Percentiles rank a stretch among this genome's conserved stretches.
phyloP scores from a whole-genome alignment of 2,329 filamentous ascomycete species.

The Fusarium pilosicola region DNA sequence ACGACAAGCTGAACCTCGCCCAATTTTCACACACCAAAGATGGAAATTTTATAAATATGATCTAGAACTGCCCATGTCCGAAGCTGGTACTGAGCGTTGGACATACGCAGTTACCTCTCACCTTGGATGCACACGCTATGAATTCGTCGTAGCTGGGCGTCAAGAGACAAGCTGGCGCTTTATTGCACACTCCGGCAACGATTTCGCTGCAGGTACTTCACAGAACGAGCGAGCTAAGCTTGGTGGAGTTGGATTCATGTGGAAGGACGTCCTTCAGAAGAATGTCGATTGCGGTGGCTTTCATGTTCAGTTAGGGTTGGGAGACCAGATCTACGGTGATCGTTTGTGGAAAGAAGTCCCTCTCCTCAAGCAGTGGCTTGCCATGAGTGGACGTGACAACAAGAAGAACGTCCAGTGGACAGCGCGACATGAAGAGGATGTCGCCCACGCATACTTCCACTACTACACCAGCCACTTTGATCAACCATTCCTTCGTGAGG shows the following conservation, averaged over 20 bases:
- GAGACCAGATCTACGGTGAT: slow-evolving; percentile 96
- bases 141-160: slow-evolving; percentile 92
- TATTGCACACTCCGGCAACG: slow-evolving; percentile 94
- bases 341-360: slow-evolving; percentile 96
- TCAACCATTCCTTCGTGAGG: slow-evolving; percentile 91
- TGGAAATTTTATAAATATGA: slow-evolving; percentile 98
- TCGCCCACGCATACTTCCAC: slow-evolving; percentile 96
- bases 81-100: slow-evolving; percentile 82
- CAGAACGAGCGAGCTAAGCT: slow-evolving; percentile 86
- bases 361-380: slow-evolving; percentile 92
- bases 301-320: slow-evolving; percentile 90
- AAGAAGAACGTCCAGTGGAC: slow-evolving; percentile 93
- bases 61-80: slow-evolving; percentile 88
- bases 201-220: slow-evolving; percentile 89
- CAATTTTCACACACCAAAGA: slow-evolving; percentile 88
- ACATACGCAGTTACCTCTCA: slow-evolving; percentile 98
- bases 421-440: slow-evolving; percentile 93
- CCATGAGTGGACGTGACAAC: slow-evolving; percentile 91
- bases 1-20: slow-evolving; percentile 81
- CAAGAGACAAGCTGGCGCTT: slow-evolving; percentile 95
- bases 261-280: slow-evolving; percentile 98
- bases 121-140: slow-evolving; percentile 95
- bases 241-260: slow-evolving; percentile 94
- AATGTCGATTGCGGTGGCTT: slow-evolving; percentile 97
- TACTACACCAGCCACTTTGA: slow-evolving; percentile 99